phyloP scores from a whole-genome alignment of 495 filamentous ascomycete species.

The Daldinia vernicosa region DNA sequence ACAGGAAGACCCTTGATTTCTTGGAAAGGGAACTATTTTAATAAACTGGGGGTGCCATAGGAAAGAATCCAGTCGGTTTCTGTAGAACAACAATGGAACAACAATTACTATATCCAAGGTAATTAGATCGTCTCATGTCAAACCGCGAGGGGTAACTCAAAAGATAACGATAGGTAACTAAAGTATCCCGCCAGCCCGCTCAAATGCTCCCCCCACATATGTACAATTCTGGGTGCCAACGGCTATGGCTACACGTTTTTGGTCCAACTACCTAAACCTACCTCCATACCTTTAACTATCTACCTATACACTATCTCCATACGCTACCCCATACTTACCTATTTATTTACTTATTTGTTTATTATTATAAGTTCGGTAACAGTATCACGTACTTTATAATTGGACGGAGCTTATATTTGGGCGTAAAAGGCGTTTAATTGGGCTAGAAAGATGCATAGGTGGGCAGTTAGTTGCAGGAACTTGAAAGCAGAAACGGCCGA shows the following conservation, averaged over 20 bases:
- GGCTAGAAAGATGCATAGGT: background rate
- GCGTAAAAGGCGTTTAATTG: background rate
- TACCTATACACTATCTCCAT: too few species aligned
- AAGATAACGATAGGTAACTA: conserved; percentile 38
- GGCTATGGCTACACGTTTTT: background rate
- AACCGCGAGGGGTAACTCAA: conserved; percentile 15
- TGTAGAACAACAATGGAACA: background rate
- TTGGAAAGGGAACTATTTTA: background rate
- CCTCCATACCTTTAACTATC: background rate
- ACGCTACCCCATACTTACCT: too few species aligned
- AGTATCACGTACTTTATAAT: background rate
- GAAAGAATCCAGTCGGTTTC: background rate
- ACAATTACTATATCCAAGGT: background rate
- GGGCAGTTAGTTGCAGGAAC: background rate
- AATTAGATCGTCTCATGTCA: background rate
- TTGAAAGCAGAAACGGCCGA: background rate
- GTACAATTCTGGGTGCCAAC: background rate
- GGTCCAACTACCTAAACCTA: background rate
- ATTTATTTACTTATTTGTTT: background rate
- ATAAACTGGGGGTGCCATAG: background rate
- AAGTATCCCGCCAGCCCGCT: conserved; percentile 10
- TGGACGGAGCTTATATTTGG: background rate
- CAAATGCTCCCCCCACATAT: background rate
- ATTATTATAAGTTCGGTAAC: background rate
- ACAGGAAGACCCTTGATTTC: conserved; percentile 1